Conservation (phyloP, 768 basidiomycete species). For the Boletus vermiculosoides region DNA sequence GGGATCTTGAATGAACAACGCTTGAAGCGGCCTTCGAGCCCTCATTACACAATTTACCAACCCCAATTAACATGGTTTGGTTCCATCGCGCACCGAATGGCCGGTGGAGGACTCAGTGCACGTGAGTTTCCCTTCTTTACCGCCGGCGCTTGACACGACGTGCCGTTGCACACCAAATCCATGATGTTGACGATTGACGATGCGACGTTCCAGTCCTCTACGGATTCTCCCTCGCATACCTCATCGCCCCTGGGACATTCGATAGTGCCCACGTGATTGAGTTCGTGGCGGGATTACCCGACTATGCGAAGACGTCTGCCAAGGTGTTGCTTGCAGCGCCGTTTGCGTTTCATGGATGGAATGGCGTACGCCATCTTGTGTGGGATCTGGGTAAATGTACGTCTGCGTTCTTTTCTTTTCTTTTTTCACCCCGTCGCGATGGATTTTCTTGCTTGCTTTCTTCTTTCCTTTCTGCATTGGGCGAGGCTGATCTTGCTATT, state of each 20-base stretch:
- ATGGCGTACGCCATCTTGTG: constrained; percentile 84
- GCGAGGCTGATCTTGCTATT: background rate
- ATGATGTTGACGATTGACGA: background rate
- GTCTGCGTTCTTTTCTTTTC: constrained; percentile 32
- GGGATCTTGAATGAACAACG: constrained; percentile 87
- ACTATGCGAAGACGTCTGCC: constrained; percentile 68
- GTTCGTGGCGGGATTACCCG: constrained; percentile 67
- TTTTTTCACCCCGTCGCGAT: background rate
- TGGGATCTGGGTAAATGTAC: constrained; percentile 91
- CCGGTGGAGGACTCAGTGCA: constrained; percentile 76
- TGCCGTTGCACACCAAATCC: too few relatives aligned
- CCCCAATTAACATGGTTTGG: constrained; percentile 88
- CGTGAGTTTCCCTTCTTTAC: constrained; percentile 12
- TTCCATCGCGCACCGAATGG: constrained; percentile 86
- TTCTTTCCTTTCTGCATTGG: background rate
- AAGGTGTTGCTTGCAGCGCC: constrained; percentile 82
- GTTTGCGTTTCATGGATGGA: constrained; percentile 88
- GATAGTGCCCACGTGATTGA: constrained; percentile 78
- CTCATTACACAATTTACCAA: constrained; percentile 97
- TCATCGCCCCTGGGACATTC: constrained; percentile 77
- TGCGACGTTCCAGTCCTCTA: constrained; percentile 64
- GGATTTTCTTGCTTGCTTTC: too few relatives aligned
- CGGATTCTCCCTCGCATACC: constrained; percentile 82
- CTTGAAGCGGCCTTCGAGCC: constrained; percentile 82
- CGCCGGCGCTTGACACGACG: too few relatives aligned